Conservation (phyloP, 495 filamentous ascomycete species). For the Polyplosphaeria fusca region DNA sequence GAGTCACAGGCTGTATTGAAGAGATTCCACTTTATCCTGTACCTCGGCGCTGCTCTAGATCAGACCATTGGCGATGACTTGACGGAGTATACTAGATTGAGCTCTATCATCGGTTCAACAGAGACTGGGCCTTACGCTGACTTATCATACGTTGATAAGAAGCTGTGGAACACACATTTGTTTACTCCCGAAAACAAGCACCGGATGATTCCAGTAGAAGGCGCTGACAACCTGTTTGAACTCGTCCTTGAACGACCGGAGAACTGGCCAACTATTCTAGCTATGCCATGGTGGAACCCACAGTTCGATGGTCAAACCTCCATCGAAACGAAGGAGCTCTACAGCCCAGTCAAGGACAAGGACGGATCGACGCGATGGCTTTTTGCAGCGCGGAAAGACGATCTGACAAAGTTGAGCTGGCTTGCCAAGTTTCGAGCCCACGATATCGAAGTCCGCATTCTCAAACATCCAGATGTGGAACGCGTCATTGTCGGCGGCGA, state of each 20-base stretch:
- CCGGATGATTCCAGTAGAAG: background rate
- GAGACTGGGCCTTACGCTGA: background rate
- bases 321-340: constrained; percentile 13
- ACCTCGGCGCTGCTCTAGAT: constrained; percentile 7
- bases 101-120: constrained; percentile 4
- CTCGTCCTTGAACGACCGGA: constrained; percentile 4
- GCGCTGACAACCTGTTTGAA: constrained; percentile 10
- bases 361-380: constrained; percentile 14
- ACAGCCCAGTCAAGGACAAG: constrained; percentile 5
- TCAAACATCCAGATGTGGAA: background rate
- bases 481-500: constrained; percentile 15
- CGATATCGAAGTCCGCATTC: constrained; percentile 10
- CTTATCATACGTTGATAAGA: background rate
- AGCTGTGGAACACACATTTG: constrained; percentile 5
- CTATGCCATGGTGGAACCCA: constrained; percentile 11
- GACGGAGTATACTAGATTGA: background rate
- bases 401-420: constrained; percentile 18
- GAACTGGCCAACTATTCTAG: background rate
- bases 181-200: constrained; percentile 4
- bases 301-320: background rate
- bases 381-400: constrained; percentile 15
- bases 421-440: constrained; percentile 14
- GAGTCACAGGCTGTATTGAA: constrained; percentile 4
- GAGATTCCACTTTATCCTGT: background rate
- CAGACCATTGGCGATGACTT: constrained; percentile 9